These are phyloP conservation scores for Candida nitratophila DNA, from an alignment of 805 yeast species.

Conservation along the genomic window DNA sequence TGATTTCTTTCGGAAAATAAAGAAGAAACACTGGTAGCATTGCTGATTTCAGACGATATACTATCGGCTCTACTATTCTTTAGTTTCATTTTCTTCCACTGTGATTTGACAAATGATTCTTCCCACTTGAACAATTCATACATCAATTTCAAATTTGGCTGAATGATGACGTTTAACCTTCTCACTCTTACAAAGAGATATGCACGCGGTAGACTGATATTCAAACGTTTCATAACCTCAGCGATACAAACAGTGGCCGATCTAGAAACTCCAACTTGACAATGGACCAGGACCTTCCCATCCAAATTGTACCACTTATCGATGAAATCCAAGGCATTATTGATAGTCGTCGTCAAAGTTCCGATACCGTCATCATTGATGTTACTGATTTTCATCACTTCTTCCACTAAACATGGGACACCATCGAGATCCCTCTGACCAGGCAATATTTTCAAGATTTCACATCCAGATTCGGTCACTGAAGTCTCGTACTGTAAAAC, in stretches of 20 bases:
- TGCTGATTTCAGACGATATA: neutral
- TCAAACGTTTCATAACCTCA: constrained; percentile 77
- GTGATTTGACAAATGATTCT: constrained; percentile 25
- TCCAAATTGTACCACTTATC: constrained; percentile 38
- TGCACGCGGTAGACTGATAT: constrained; percentile 66
- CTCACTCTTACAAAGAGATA: constrained; percentile 86
- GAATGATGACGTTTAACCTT: constrained; percentile 85
- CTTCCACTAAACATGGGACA: constrained; percentile 28
- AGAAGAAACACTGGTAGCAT: neutral
- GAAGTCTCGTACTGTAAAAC: constrained; percentile 11
- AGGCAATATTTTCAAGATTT: constrained; percentile 16
- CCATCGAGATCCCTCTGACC: constrained; percentile 11
- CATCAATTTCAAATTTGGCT: constrained; percentile 88
- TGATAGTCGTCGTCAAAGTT: constrained; percentile 54
- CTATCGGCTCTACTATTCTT: neutral
- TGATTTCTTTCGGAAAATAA: neutral
- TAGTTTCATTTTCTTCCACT: constrained; percentile 2
- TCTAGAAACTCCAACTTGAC: constrained; percentile 92
- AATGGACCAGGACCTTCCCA: constrained; percentile 70
- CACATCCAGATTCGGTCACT: constrained; percentile 22
- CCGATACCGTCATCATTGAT: constrained; percentile 91
- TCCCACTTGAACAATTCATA: constrained; percentile 80
- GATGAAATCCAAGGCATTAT: constrained; percentile 58
- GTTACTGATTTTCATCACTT: constrained; percentile 58
- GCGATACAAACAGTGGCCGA: constrained; percentile 96